Base-by-base conservation (phyloP, 148 eudicot species). In the Fagopyrum tataricum region DNA sequence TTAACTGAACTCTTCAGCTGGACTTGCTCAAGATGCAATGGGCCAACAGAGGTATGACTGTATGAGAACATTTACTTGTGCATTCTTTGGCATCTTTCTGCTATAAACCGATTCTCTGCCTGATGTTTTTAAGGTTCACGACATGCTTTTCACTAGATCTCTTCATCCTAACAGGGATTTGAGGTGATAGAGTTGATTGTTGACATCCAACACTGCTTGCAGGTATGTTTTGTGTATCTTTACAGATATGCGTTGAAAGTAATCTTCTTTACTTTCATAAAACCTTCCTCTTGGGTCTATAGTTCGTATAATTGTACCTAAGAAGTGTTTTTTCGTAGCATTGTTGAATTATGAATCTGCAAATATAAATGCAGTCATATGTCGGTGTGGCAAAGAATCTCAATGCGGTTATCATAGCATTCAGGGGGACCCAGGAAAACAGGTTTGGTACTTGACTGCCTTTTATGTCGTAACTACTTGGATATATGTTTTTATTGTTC, bases 21-120 rank as follows among this genome's bases (percentile, higher is more conserved):
- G 99, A 88, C 99, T 31, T 95, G 99, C 80, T 82, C 93, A 76
- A 87, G 93, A 86, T 95, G 99, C 81, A 64, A 83, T 83, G 93
- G 80, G 78, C 71, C 87, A 76, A 90, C 94, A 71, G 67, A 90
- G 97, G 99, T 91, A 80, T n/a, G n/a, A n/a, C n/a, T n/a, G n/a
- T n/a, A n/a, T 24, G 52, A 18, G 44, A 70, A 20, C 4, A 70
- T 7, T 42, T 70, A 10, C 51, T 20, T 47, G 13, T 68, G 51
- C 52, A 20, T 23, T 70, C n/a, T 24, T 70, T 10, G 26, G 20
- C 11, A 46, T 46, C 13, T 10, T 13, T 46, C 1, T 49, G 0
- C 13, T 51, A 9, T 53, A 49, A 70, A 11, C 52, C 17, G 61
- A 51, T 41, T 24, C 31, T 21, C 37, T 58, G 6, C 37, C 37